These are phyloP conservation scores for Neonectria sp. DNA, from an alignment of 2,329 filamentous ascomycete species.

Conservation along the genomic window DNA sequence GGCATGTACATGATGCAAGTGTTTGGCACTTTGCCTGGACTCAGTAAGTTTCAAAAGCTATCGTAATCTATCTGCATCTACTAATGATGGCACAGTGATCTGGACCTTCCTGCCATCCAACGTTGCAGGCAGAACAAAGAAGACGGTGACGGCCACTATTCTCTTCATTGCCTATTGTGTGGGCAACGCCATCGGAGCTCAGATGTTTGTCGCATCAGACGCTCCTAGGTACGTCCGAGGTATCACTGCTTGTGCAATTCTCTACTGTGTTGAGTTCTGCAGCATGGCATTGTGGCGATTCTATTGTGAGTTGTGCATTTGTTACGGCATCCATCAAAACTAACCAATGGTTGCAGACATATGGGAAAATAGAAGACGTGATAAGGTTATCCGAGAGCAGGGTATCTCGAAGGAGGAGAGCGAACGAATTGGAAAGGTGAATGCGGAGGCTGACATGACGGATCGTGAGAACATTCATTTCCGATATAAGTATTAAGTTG, in stretches of 20 bases:
- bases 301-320: slow-evolving; percentile 40
- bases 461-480: slow-evolving; percentile 46
- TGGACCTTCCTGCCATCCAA: slow-evolving; percentile 55
- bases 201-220: slow-evolving; percentile 44
- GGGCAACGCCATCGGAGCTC: slow-evolving; percentile 42
- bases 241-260: slow-evolving; percentile 41
- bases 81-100: slow-evolving; percentile 42
- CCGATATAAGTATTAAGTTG: slow-evolving; percentile 35
- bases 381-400: slow-evolving; percentile 38
- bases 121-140: slow-evolving; percentile 58
- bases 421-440: slow-evolving; percentile 43
- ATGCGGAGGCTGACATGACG: slow-evolving; percentile 47
- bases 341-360: slow-evolving; percentile 35
- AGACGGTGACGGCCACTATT: slow-evolving; percentile 43
- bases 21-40: slow-evolving; percentile 45
- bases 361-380: slow-evolving; percentile 46
- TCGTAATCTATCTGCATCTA: neutral
- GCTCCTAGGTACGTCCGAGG: slow-evolving; percentile 41
- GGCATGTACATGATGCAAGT: slow-evolving; percentile 51
- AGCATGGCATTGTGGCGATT: slow-evolving; percentile 45
- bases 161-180: slow-evolving; percentile 44
- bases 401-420: slow-evolving; percentile 47
- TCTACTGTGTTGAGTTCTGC: slow-evolving; percentile 47
- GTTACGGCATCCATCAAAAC: neutral
- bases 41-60: slow-evolving; percentile 34